Evolutionary conservation across 2,329 filamentous ascomycete genomes (phyloP), one percentile per base, ranked within the genome.

Genomic region (Neophaeococcomyces aloes): DNA sequence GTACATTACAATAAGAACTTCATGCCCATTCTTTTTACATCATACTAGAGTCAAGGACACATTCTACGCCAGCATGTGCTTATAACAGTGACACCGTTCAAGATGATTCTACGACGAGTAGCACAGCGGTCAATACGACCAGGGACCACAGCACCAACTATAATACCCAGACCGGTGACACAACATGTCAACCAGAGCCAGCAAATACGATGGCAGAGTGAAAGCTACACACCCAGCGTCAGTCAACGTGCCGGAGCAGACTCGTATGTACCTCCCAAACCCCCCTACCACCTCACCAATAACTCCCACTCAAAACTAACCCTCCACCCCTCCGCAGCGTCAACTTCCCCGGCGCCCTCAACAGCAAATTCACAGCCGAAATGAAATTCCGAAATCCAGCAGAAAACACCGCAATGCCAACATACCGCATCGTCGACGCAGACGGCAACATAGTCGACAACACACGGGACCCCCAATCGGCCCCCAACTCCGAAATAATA

Each of bases 371-470:
- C 65, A 94, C 86, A 3, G 81, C 76, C 52, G 71, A 73, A 0
- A 80, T 96, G 63, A 70, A 74, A 31, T 96, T 94, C 64, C 76
- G 85, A 44, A 75, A 77, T 38, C 84, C 88, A 1, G 74, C 79
- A 31, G 76, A 79, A 41, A 75, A 81, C 55, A 71, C 79, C 27
- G 81, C 87, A 4, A 83, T 98, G 59, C 79, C 88, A 19, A 96
- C 91, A 3, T 98, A 93, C 68, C 83, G 91, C 38, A 79, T 89
- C 19, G 81, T 98, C 59, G 84, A 94, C 62, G 87, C 93, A 54
- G 79, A 95, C 60, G 91, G 91, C 39, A 71, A 75, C 25, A 75
- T 94, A 30, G 79, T 96, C 14, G 86, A 95, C 64, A 72, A 77
- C 38, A 71, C 73, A 10, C 80, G 83, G 56, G 68, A 72, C 40